phyloP scores from a whole-genome alignment of 345 rosid genomes.

The Hirschfeldia incana region DNA sequence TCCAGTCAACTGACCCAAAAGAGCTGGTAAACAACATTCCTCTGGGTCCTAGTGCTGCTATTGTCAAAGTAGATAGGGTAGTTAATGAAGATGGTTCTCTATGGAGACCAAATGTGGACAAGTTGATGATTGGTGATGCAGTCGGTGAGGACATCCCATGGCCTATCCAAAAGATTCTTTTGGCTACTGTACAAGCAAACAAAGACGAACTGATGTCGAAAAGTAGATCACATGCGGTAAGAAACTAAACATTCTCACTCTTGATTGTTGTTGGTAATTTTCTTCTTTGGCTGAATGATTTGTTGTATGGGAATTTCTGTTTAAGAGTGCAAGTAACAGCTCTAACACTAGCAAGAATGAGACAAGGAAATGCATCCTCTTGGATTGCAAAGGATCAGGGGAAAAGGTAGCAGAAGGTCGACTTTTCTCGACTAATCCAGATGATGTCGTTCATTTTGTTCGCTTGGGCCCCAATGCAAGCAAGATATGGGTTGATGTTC shows the following conservation, averaged over 20 bases:
- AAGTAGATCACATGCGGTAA: not conserved
- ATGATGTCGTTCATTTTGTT: no score
- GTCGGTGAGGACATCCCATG: not conserved
- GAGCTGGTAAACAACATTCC: not conserved
- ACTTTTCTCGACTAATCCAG: not conserved
- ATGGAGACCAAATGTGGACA: not conserved
- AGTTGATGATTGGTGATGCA: not conserved
- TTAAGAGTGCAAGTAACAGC: no score
- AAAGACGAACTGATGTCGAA: not conserved
- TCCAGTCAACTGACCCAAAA: not conserved
- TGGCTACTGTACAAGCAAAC: not conserved
- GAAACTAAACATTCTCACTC: not conserved
- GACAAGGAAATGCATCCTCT: not conserved
- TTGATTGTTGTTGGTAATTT: not conserved
- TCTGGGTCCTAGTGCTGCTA: not conserved
- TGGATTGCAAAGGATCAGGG: not conserved
- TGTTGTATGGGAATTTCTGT: no score
- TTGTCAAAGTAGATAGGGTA: not conserved
- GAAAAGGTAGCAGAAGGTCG: not conserved
- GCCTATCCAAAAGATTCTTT: not conserved
- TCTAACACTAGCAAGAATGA: no score
- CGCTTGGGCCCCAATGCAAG: no score
- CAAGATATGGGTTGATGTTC: no score
- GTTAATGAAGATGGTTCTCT: not conserved
- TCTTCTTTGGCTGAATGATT: no score